Base-by-base conservation (phyloP, 2,329 filamentous ascomycete genomes). In the Alternaria angustiovoidea region DNA sequence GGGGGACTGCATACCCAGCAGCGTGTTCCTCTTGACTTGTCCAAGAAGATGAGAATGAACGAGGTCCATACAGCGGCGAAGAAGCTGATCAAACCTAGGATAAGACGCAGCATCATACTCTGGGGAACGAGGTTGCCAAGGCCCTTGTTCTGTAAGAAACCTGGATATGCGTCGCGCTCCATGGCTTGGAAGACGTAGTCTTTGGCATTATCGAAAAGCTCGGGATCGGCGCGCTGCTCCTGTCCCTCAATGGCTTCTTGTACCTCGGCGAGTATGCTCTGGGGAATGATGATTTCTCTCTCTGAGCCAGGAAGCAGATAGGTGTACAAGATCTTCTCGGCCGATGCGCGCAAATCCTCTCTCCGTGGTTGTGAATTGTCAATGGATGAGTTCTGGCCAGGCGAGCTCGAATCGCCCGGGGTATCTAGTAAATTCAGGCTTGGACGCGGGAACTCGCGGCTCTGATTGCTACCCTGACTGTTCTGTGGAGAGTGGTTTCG, bases 141-240 rank as follows among this genome's bases (percentile, higher is more conserved):
- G 3, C 95, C 95, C 81, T 98, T 98, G 81, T 93, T 92, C 75
- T 94, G 88, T 60, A 99, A 85, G 80, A 99, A 99, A 1, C 94
- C 94, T 0, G 96, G 95, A 77, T 97, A 99, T n/a, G 96, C 95
- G 81, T 99, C 95, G 57, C 96, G 88, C 81, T 99, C 96, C 95
- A 99, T 99, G 34, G 96, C 96, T 81, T 99, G 96, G 79, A 98
- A 99, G 64, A 98, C 95, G 77, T 98, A 99, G 81, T 99, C 95
- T 83, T 99, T 99, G 55, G 95, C 95, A 20, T 92, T 89, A 76
- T 98, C 95, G 72, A 99, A 99, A 12, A 99, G 91, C 78, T 99
- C 95, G 0, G 95, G 95, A 75, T 99, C 95, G 72, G 98, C 95
- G 70, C 95, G 89, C 46, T 93, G 92, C 66, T 93, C 89, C 1